phyloP scores from a whole-genome alignment of 441 rosid species.

The Mallotus repandus region DNA sequence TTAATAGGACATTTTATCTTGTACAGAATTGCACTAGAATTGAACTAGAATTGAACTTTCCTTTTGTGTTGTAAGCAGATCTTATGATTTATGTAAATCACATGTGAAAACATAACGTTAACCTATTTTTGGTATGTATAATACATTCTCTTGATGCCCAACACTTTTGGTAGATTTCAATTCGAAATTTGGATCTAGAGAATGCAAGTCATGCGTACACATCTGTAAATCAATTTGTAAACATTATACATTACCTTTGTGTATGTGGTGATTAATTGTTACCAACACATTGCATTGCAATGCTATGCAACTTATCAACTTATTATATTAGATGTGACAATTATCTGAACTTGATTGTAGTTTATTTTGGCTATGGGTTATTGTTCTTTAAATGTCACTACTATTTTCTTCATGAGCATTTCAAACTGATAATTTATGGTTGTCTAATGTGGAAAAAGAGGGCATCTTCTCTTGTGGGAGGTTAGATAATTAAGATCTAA shows the following conservation, averaged over 20 bases:
- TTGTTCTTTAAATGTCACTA: conserved; percentile 7
- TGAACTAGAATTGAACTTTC: background rate
- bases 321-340: conserved; percentile 25
- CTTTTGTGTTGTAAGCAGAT: conserved; percentile 3
- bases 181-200: conserved; percentile 14
- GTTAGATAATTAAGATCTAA: no score
- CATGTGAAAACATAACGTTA: conserved; percentile 10
- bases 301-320: background rate
- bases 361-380: conserved; percentile 26
- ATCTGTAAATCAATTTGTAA: background rate
- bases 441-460: no score
- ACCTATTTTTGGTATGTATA: background rate
- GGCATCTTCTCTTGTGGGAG: no score
- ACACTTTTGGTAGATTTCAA: background rate
- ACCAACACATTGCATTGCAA: no score
- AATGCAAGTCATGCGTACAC: conserved; percentile 14
- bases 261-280: background rate
- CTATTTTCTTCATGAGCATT: conserved; percentile 15
- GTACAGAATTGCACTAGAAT: no score
- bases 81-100: background rate
- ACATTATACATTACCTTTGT: background rate
- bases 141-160: background rate
- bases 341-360: conserved; percentile 21
- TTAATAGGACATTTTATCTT: background rate
- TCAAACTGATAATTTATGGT: no score